Evolutionary conservation across 129 eudicot species (phyloP).

Genomic region (Tagetes erecta): DNA sequence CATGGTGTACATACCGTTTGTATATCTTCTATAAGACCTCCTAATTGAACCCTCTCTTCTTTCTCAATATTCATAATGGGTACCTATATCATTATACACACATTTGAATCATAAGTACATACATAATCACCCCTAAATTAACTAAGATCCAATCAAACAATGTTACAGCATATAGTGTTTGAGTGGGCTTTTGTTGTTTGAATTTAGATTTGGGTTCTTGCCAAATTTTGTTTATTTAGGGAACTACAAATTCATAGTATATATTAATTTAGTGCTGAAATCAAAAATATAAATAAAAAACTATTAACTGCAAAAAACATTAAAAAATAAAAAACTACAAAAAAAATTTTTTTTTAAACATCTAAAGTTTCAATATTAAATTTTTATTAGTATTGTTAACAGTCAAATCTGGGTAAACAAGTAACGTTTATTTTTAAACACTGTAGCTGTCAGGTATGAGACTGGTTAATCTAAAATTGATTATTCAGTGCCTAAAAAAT

Average conservation of each 20-base stretch:
- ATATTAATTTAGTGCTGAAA: background rate
- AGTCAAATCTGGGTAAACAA: background rate
- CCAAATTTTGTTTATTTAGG: background rate
- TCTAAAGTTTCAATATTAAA: background rate
- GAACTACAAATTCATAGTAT: background rate
- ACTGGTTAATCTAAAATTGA: background rate
- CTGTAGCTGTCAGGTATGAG: background rate
- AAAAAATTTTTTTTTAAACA: background rate
- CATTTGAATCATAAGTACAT: conserved; percentile 6
- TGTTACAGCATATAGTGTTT: conserved; percentile 6
- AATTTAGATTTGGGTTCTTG: background rate
- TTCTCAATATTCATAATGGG: conserved; percentile 72
- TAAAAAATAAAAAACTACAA: background rate
- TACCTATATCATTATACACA: conserved; percentile 54
- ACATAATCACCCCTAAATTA: conserved; percentile 14
- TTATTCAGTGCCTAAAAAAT: background rate
- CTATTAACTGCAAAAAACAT: background rate
- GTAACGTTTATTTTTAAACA: background rate
- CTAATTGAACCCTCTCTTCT: conserved; percentile 71
- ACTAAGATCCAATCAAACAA: background rate
- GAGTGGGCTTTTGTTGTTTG: background rate
- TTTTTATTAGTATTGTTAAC: background rate
- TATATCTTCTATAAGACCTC: conserved; percentile 63
- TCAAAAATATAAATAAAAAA: background rate
- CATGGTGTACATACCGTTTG: conserved; percentile 49